Evolutionary conservation across 2,329 filamentous ascomycete genomes (phyloP), one percentile per base, ranked within the genome.

Genomic region (Dissoconium aciculare): DNA sequence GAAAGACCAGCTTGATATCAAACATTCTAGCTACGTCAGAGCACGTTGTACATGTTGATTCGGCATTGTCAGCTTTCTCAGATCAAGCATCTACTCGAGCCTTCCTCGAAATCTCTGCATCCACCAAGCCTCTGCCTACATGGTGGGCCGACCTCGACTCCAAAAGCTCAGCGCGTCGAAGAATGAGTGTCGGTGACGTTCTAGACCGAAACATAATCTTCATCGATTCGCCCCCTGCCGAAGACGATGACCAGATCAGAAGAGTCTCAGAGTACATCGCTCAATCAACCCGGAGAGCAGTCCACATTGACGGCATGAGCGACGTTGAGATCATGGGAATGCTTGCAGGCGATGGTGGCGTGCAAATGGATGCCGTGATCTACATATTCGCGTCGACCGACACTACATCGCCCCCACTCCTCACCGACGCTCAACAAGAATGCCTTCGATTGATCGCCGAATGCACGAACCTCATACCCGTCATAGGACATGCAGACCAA

Each of bases 131-230:
- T 21, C 91, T 87, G 53, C 85, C 87, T 0, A 63, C 74, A 34
- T 95, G 89, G 89, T 91, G 81, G 78, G 75, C 76, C 10, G 78
- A 89, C 47, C 55, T 82, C 28, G 77, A 85, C 33, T 72, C 78
- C 38, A 71, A 68, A 34, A 63, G 63, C 15, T 58, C 69, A 38
- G 63, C 69, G 27, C 67, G 74, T 47, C 67, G 60, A 16, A 57
- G 78, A 45, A 80, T 75, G 50, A 87, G 79, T 47, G 60, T 72
- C 30, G 74, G 74, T 5, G 84, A 89, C 13, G 69, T 94, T 23
- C 60, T 95, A 27, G 87, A 95, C 50, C 71, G 87, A 16, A 98
- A 98, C 49, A 58, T 98, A 4, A 93, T 83, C 54, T 94, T 98
- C 50, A 74, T 94, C 35, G 87, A 95, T 57, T 87, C 80, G 2